These are phyloP conservation scores for Periconia macrospinosa DNA, from an alignment of 2,329 filamentous ascomycete species.

Conservation along the genomic window DNA sequence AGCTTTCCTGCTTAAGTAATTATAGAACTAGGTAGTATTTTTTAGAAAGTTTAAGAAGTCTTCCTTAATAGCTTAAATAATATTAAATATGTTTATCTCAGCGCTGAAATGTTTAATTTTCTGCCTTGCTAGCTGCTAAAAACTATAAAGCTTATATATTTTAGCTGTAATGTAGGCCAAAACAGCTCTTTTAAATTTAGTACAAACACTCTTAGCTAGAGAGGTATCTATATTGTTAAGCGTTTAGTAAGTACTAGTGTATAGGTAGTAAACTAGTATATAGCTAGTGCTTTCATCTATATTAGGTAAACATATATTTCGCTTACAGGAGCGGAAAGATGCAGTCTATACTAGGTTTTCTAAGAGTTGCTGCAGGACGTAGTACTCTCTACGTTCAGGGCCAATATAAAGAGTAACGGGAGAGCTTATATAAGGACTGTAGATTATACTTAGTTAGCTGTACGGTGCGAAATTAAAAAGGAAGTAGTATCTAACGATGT, in stretches of 20 bases:
- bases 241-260: slow-evolving; percentile 28
- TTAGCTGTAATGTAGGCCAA: slow-evolving; percentile 13
- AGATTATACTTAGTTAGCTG: slow-evolving; percentile 9
- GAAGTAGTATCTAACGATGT: slow-evolving; percentile 8
- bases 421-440: slow-evolving; percentile 11
- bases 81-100: slow-evolving; percentile 11
- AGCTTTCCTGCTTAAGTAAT: slow-evolving; percentile 11
- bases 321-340: not conserved
- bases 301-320: not conserved
- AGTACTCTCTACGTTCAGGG: slow-evolving; percentile 1
- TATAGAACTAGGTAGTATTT: slow-evolving; percentile 9
- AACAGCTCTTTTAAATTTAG: slow-evolving; percentile 18
- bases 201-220: not conserved
- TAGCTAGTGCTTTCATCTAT: too few relatives aligned
- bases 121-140: slow-evolving; percentile 12
- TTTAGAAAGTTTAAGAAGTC: slow-evolving; percentile 7
- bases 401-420: slow-evolving; percentile 6
- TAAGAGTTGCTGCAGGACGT: slow-evolving; percentile 9
- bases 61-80: slow-evolving; percentile 11
- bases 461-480: not conserved
- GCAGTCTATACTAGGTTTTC: slow-evolving; percentile 3
- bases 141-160: slow-evolving; percentile 9
- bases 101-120: slow-evolving; percentile 5
- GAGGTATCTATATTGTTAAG: slow-evolving; percentile 9
- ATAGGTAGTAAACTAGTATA: not conserved